Percentiles rank a stretch among this genome's conserved stretches.
phyloP scores from a whole-genome alignment of 768 basidiomycete species.

The Filobasidium wieringae region DNA sequence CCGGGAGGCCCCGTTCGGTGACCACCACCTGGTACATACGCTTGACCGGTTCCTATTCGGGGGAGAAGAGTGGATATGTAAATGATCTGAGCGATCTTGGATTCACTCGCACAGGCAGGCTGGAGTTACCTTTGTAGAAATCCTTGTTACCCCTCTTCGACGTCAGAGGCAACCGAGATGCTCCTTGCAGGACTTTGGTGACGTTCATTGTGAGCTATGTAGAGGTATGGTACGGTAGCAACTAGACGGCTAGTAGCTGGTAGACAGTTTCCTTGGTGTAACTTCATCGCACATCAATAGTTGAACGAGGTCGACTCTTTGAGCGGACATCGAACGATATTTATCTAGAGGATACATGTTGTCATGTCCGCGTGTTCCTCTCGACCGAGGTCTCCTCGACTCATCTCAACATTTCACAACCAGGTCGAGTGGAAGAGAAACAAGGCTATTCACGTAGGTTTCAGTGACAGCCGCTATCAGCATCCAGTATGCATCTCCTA shows the following conservation, averaged over 20 bases:
- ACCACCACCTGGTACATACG: slow-evolving; percentile 62
- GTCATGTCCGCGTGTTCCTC: too few species aligned
- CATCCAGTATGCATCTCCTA: slow-evolving; percentile 55
- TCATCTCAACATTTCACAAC: too few species aligned
- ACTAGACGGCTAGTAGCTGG: too few species aligned
- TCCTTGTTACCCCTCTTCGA: slow-evolving; percentile 88
- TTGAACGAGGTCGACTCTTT: too few species aligned
- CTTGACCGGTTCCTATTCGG: slow-evolving; percentile 62
- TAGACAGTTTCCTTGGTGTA: too few species aligned
- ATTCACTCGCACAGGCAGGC: background rate
- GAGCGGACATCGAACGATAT: too few species aligned
- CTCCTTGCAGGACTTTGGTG: slow-evolving; percentile 38
- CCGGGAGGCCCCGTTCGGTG: slow-evolving; percentile 80
- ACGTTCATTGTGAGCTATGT: slow-evolving; percentile 21
- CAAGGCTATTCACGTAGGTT: too few species aligned
- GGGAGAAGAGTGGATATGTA: background rate
- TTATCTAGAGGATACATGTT: too few species aligned
- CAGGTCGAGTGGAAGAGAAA: too few species aligned
- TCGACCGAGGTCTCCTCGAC: too few species aligned
- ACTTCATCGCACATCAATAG: too few species aligned
- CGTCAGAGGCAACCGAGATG: slow-evolving; percentile 68
- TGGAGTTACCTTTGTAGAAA: slow-evolving; percentile 72
- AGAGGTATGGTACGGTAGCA: background rate
- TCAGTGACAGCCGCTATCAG: background rate
- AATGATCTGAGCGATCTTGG: background rate